Evolutionary conservation across 1,139 yeast species (phyloP).

Genomic region (Pichia sp.): DNA sequence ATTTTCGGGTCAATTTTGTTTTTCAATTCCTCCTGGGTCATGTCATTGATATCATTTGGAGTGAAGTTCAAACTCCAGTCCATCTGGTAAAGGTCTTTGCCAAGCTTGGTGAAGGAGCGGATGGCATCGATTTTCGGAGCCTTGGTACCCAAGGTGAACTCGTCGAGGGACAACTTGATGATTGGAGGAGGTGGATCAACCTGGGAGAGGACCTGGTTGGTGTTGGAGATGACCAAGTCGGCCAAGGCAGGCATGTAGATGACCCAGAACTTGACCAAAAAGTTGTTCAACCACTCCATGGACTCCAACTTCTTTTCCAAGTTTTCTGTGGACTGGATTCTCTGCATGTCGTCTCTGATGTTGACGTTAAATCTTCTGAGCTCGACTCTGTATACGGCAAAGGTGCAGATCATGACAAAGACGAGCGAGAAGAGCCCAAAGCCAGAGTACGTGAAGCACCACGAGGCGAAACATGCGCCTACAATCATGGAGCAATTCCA

Average conservation of each 20-base stretch:
- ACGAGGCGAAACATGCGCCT: slow-evolving; percentile 69
- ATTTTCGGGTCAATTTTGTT: slow-evolving; percentile 74
- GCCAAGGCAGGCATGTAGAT: slow-evolving; percentile 81
- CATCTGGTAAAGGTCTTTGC: slow-evolving; percentile 67
- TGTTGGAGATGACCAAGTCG: slow-evolving; percentile 63
- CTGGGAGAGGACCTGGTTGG: slow-evolving; percentile 61
- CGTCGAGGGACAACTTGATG: slow-evolving; percentile 64
- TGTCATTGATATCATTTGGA: slow-evolving; percentile 75
- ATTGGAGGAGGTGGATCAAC: slow-evolving; percentile 81
- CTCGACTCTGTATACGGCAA: slow-evolving; percentile 65
- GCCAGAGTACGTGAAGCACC: slow-evolving; percentile 55
- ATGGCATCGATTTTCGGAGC: slow-evolving; percentile 71
- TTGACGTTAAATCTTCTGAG: slow-evolving; percentile 69
- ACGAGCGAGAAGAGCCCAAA: slow-evolving; percentile 55
- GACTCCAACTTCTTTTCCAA: slow-evolving; percentile 63
- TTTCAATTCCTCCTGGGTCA: slow-evolving; percentile 70
- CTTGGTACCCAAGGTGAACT: slow-evolving; percentile 73
- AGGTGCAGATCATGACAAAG: slow-evolving; percentile 54
- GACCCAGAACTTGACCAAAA: slow-evolving; percentile 76
- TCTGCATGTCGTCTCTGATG: slow-evolving; percentile 66
- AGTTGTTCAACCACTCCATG: slow-evolving; percentile 75
- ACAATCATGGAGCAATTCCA: slow-evolving; percentile 60
- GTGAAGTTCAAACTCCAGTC: slow-evolving; percentile 79
- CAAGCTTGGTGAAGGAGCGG: slow-evolving; percentile 65
- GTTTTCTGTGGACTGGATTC: slow-evolving; percentile 55